phyloP scores from a whole-genome alignment of 352 stramenopile genomes.

The Globisporangium echinulatum region DNA sequence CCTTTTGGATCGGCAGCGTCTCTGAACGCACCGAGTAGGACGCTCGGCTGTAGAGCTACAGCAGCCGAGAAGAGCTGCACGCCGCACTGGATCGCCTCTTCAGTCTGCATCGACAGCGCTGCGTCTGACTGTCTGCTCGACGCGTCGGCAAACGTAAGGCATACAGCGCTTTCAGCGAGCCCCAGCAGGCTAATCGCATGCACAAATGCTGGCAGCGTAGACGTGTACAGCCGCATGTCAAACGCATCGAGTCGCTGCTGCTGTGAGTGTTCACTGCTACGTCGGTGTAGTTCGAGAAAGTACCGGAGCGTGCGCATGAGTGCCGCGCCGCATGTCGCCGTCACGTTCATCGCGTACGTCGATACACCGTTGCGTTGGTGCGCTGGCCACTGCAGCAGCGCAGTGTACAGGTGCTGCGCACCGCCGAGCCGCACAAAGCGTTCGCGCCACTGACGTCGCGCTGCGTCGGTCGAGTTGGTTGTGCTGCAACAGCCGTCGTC shows the following conservation, averaged over 20 bases:
- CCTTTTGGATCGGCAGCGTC: not conserved
- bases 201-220: conserved; percentile 29
- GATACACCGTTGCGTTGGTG: not conserved
- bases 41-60: not conserved
- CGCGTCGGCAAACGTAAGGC: conserved; percentile 1
- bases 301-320: conserved; percentile 41
- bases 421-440: conserved; percentile 69
- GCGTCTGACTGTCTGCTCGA: not conserved
- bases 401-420: conserved; percentile 32
- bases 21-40: no score
- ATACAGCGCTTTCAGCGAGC: conserved; percentile 1
- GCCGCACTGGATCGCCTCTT: conserved; percentile 11
- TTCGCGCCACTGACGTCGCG: conserved; percentile 68
- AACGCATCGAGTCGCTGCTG: conserved; percentile 11
- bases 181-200: conserved; percentile 13
- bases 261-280: not conserved
- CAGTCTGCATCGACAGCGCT: conserved; percentile 8
- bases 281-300: conserved; percentile 19
- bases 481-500: not conserved
- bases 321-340: conserved; percentile 40
- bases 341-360: conserved; percentile 30
- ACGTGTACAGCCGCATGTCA: conserved; percentile 22
- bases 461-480: conserved; percentile 19
- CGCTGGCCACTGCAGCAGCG: conserved; percentile 16
- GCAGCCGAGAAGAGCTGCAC: conserved; percentile 8